These are phyloP conservation scores for Alternaria arbusti DNA, from an alignment of 2,329 filamentous ascomycete genomes.

Conservation along the genomic window DNA sequence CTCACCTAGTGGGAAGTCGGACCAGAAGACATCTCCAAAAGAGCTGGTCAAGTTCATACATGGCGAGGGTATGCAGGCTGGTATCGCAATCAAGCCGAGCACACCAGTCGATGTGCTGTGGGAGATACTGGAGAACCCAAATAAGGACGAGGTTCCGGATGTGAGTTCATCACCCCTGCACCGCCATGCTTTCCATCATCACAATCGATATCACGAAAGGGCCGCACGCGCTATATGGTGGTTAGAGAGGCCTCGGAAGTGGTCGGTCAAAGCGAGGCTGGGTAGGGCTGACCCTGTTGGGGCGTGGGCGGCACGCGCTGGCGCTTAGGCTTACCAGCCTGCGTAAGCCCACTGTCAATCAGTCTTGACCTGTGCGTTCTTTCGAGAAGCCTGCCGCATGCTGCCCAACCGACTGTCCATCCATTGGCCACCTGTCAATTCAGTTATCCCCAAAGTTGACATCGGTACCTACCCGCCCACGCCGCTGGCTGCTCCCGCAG, in stretches of 20 bases:
- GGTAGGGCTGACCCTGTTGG: slow-evolving; percentile 28
- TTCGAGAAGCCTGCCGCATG: slow-evolving; percentile 27
- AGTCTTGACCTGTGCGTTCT: slow-evolving; percentile 10
- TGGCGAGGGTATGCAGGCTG: slow-evolving; percentile 83
- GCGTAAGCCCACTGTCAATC: slow-evolving; percentile 22
- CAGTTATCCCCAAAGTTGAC: slow-evolving; percentile 3
- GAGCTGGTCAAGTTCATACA: slow-evolving; percentile 93
- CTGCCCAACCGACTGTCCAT: slow-evolving; percentile 1
- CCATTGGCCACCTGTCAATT: slow-evolving; percentile 15
- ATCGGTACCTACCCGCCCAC: slow-evolving; percentile 20
- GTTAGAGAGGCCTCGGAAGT: slow-evolving; percentile 16
- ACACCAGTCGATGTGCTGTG: slow-evolving; percentile 91
- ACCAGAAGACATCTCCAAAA: slow-evolving; percentile 77
- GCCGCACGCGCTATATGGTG: slow-evolving; percentile 19
- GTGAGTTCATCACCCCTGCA: slow-evolving; percentile 61
- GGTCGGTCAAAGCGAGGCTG: slow-evolving; percentile 16
- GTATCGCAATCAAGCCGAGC: slow-evolving; percentile 93
- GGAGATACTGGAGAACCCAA: slow-evolving; percentile 78
- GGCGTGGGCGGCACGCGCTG: slow-evolving; percentile 37
- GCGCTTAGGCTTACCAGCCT: slow-evolving; percentile 40
- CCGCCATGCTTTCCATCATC: slow-evolving; percentile 5
- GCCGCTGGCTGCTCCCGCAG: slow-evolving; percentile 12
- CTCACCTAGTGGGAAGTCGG: slow-evolving; percentile 71
- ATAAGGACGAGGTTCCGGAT: slow-evolving; percentile 82
- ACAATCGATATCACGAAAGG: slow-evolving; percentile 23